These are phyloP conservation scores for Colletotrichum siamense DNA, from an alignment of 2,329 filamentous ascomycete genomes.

Conservation along the genomic window DNA sequence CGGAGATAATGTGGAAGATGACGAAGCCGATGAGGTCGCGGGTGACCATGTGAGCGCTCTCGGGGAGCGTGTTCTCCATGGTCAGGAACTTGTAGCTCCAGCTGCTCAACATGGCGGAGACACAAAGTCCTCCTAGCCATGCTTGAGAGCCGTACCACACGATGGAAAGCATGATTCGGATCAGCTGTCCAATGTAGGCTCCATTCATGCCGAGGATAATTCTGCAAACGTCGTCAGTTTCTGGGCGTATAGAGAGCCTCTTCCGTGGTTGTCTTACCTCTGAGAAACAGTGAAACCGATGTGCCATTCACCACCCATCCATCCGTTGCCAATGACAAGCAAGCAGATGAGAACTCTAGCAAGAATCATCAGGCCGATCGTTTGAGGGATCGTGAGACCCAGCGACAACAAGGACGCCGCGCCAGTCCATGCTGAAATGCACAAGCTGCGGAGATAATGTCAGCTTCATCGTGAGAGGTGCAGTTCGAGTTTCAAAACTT, in stretches of 20 bases:
- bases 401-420: slow-evolving; percentile 20
- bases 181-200: slow-evolving; percentile 41
- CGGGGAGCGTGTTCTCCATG: slow-evolving; percentile 50
- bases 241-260: background rate
- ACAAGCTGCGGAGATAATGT: background rate
- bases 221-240: background rate
- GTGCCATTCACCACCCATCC: slow-evolving; percentile 33
- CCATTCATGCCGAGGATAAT: slow-evolving; percentile 40
- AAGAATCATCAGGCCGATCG: slow-evolving; percentile 25
- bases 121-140: slow-evolving; percentile 26
- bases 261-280: slow-evolving; percentile 32
- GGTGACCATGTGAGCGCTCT: slow-evolving; percentile 40
- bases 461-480: background rate
- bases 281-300: slow-evolving; percentile 41
- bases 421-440: slow-evolving; percentile 24
- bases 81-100: slow-evolving; percentile 49
- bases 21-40: slow-evolving; percentile 54
- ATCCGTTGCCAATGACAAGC: slow-evolving; percentile 28
- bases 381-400: slow-evolving; percentile 24
- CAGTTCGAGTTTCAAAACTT: background rate
- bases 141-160: slow-evolving; percentile 45
- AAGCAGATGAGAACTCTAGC: slow-evolving; percentile 20
- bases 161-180: slow-evolving; percentile 43
- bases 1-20: slow-evolving; percentile 55
- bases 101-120: slow-evolving; percentile 45